A percentile compares a stretch with the other conserved stretches of the same genome.
phyloP scores from a whole-genome alignment of 169 alveolate species.

The Pseudocohnilembus persalinus region DNA sequence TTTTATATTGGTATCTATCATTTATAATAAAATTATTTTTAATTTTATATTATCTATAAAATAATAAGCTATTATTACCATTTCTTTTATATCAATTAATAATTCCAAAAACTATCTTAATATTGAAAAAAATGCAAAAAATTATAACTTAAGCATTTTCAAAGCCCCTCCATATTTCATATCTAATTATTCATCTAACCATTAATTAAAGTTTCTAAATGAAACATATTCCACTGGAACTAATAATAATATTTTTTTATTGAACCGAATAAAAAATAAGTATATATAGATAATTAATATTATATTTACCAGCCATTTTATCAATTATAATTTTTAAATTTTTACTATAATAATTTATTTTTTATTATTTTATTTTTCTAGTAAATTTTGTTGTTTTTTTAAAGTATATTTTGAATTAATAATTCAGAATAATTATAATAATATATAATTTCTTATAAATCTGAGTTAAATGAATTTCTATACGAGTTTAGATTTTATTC shows the following conservation, averaged over 20 bases:
- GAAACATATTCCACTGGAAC: constrained; percentile 1
- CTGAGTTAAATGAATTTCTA: too few species aligned
- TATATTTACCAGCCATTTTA: neutral
- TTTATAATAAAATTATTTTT: neutral
- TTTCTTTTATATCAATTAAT: neutral
- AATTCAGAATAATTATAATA: too few species aligned
- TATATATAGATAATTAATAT: neutral
- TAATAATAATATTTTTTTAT: neutral
- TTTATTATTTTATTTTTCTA: neutral
- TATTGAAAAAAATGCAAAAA: constrained; percentile 8
- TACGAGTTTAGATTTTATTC: too few species aligned
- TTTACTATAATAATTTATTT: neutral
- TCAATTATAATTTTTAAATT: neutral
- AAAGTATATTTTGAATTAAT: neutral
- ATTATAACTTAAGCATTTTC: constrained; percentile 2
- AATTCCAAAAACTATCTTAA: neutral
- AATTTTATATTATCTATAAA: neutral
- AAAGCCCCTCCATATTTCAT: constrained; percentile 13
- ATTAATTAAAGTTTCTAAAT: constrained; percentile 9
- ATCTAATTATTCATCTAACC: constrained; percentile 13
- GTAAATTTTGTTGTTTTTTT: neutral
- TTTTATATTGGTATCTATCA: neutral
- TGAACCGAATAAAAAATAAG: neutral
- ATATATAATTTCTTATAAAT: too few species aligned
- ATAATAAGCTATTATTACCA: neutral